phyloP scores from a whole-genome alignment of 345 rosid genomes.

The Eucalyptus victrix region DNA sequence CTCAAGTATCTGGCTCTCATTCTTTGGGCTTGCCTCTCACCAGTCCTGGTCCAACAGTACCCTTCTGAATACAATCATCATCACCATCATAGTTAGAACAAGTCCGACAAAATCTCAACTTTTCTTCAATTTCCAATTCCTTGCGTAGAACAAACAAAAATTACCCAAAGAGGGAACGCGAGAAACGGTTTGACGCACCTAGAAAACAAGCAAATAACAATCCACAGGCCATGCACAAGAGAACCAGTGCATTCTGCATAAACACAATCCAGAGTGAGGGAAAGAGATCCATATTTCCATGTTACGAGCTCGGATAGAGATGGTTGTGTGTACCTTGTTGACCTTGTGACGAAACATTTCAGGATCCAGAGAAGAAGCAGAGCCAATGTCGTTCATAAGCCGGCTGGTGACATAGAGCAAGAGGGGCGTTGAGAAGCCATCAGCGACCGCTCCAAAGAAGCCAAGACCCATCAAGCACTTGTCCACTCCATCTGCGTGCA shows the following conservation, averaged over 20 bases:
- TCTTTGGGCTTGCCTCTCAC: conserved; percentile 72
- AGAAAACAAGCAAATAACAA: conserved; percentile 66
- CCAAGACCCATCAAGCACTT: conserved; percentile 55
- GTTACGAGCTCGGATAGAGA: background rate
- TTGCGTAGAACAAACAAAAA: background rate
- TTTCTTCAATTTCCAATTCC: background rate
- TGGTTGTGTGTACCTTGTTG: conserved; percentile 20
- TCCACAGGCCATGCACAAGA: conserved; percentile 65
- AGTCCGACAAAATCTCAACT: background rate
- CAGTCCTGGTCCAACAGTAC: conserved; percentile 87
- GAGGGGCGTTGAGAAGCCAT: conserved; percentile 60
- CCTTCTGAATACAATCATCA: conserved; percentile 30
- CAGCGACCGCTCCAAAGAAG: conserved; percentile 54
- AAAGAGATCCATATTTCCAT: background rate
- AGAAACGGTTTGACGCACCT: conserved; percentile 16
- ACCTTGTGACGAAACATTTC: conserved; percentile 25
- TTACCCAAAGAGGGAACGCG: background rate
- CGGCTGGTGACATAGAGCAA: conserved; percentile 41
- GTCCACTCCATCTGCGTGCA: conserved; percentile 56
- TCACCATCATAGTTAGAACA: background rate
- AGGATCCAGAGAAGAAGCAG: conserved; percentile 1
- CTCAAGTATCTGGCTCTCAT: conserved; percentile 69
- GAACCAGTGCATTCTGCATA: conserved; percentile 51
- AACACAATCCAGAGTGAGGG: background rate
- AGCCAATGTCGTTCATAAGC: conserved; percentile 65